Conservation (phyloP, 2,329 filamentous ascomycete species). For the Fusarium siculi region DNA sequence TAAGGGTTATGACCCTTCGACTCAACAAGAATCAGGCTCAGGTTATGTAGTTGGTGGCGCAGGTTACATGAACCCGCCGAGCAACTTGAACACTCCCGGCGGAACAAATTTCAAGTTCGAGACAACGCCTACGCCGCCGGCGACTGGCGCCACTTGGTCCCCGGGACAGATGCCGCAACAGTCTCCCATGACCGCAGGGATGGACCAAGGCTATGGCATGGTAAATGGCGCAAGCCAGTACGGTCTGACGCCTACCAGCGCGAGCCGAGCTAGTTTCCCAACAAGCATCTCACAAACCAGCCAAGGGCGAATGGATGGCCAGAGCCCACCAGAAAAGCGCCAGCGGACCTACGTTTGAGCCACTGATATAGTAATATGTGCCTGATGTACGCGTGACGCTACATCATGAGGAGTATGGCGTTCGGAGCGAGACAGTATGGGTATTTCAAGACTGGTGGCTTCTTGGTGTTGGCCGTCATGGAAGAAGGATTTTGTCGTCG, state of each 20-base stretch:
- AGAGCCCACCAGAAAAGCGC: constrained; percentile 63
- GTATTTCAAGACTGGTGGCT: constrained; percentile 8
- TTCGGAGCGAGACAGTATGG: constrained; percentile 32
- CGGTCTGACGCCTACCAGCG: constrained; percentile 48
- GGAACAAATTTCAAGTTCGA: constrained; percentile 59
- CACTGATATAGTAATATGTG: constrained; percentile 7
- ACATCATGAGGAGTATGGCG: constrained; percentile 42
- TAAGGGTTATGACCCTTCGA: constrained; percentile 65
- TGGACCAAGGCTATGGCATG: constrained; percentile 61
- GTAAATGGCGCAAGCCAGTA: constrained; percentile 55
- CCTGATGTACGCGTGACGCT: constrained; percentile 25
- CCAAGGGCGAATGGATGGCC: constrained; percentile 50
- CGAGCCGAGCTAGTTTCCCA: constrained; percentile 45
- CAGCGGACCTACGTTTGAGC: constrained; percentile 53
- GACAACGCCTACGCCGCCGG: constrained; percentile 65
- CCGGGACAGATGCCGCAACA: constrained; percentile 63
- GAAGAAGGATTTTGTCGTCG: constrained; percentile 19
- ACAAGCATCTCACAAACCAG: constrained; percentile 38
- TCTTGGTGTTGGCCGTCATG: constrained; percentile 12
- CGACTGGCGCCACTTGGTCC: constrained; percentile 61
- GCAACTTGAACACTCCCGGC: constrained; percentile 39
- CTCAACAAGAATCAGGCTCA: constrained; percentile 53
- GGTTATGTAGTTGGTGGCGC: constrained; percentile 49
- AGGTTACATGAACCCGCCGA: constrained; percentile 50
- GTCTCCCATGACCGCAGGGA: constrained; percentile 54